Conservation (phyloP, 2,329 filamentous ascomycete genomes). For the Aplosporella prunicola region DNA sequence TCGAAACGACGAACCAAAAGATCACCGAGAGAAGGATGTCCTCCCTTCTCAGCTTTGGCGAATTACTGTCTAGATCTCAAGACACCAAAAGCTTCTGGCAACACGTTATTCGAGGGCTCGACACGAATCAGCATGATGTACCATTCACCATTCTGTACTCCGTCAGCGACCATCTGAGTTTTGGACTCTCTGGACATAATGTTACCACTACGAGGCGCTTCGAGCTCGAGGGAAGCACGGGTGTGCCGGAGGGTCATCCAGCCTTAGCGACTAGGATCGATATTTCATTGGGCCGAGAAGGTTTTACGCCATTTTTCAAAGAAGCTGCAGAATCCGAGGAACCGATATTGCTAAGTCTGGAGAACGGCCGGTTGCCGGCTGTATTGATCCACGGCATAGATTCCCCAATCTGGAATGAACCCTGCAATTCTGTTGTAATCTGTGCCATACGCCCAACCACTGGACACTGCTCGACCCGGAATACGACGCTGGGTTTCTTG, state of each 20-base stretch:
- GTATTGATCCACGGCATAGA: conserved; percentile 24
- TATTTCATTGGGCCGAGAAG: conserved; percentile 5
- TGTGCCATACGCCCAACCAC: conserved; percentile 15
- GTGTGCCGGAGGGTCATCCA: conserved; percentile 22
- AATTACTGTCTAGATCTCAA: background rate
- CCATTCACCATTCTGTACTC: conserved; percentile 27
- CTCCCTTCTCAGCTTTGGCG: conserved; percentile 9
- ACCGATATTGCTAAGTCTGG: conserved; percentile 19
- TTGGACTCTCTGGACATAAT: conserved; percentile 19
- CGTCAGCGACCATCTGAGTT: conserved; percentile 20
- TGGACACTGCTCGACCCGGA: conserved; percentile 16
- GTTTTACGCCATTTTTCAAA: conserved; percentile 13
- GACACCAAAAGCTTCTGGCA: conserved; percentile 10
- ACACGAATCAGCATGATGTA: conserved; percentile 22
- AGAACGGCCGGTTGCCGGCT: conserved; percentile 21
- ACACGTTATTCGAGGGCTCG: conserved; percentile 15
- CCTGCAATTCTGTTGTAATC: conserved; percentile 10
- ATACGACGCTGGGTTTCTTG: conserved; percentile 22
- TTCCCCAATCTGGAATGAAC: conserved; percentile 9
- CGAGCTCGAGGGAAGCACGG: conserved; percentile 24
- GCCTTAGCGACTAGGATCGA: conserved; percentile 9
- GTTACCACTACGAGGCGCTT: conserved; percentile 21
- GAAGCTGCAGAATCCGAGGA: conserved; percentile 23
- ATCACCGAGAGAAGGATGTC: conserved; percentile 9
- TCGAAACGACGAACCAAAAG: conserved; percentile 12